Percentiles rank a stretch among this genome's conserved stretches.
These are phyloP conservation scores for Sporothrix pseudoabietina DNA, from an alignment of 2,329 filamentous ascomycete genomes.

Conservation along the genomic window DNA sequence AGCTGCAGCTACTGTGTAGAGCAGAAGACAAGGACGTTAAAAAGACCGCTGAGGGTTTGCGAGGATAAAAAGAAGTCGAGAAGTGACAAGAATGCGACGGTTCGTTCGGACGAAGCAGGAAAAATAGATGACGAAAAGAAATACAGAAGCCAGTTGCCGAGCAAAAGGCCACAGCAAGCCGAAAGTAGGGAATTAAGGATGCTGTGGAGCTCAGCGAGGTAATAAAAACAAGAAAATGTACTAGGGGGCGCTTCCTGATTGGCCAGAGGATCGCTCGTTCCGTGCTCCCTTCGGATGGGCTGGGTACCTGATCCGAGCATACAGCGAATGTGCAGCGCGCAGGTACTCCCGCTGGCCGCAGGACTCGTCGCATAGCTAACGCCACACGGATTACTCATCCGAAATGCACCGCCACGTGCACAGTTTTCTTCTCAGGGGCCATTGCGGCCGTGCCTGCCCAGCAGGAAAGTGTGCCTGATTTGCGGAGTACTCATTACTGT, in stretches of 20 bases:
- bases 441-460: neutral
- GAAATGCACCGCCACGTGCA: conserved; percentile 18
- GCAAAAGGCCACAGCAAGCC: conserved; percentile 8
- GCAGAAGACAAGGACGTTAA: neutral
- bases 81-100: neutral
- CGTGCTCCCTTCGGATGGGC: neutral
- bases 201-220: conserved; percentile 20
- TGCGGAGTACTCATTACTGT: neutral
- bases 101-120: conserved; percentile 23
- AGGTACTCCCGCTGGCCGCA: neutral
- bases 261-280: conserved; percentile 19
- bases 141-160: conserved; percentile 22
- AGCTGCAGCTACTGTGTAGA: neutral
- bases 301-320: conserved; percentile 21
- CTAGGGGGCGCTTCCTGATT: conserved; percentile 20
- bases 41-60: conserved; percentile 5
- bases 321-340: conserved; percentile 10
- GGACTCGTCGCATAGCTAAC: conserved; percentile 16
- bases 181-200: conserved; percentile 20
- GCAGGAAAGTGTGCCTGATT: neutral
- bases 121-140: conserved; percentile 23
- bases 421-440: neutral
- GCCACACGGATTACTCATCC: conserved; percentile 16
- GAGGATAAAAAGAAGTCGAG: neutral
- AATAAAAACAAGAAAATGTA: conserved; percentile 26